Evolutionary conservation across 345 rosid species (phyloP).

Genomic region (Aquilaria malaccensis): DNA sequence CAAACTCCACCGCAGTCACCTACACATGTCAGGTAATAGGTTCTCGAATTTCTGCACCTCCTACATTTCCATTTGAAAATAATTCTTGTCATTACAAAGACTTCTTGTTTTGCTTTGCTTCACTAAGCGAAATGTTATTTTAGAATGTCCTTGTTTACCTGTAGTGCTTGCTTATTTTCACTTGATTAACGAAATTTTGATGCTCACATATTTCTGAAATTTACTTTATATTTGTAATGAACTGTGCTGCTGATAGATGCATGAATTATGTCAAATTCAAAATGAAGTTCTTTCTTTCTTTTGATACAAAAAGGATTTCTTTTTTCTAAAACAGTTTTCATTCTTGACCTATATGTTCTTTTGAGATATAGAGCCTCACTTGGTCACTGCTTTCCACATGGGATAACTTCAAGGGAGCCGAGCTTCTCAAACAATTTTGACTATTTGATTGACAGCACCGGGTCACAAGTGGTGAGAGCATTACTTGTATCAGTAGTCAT

Average conservation of each 20-base stretch:
- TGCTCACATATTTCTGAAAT: no score
- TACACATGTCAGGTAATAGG: constrained; percentile 41
- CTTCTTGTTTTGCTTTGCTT: no score
- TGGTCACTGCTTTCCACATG: constrained; percentile 29
- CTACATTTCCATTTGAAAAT: no score
- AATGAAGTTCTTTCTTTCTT: not conserved
- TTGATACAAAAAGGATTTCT: not conserved
- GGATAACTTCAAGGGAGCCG: constrained; percentile 31
- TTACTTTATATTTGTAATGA: no score
- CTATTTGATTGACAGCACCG: constrained; percentile 28
- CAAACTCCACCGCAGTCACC: constrained; percentile 65
- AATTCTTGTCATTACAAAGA: no score
- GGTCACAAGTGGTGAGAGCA: constrained; percentile 46
- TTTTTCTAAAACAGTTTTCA: not conserved
- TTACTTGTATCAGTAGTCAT: not conserved
- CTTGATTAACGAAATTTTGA: no score
- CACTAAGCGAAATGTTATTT: no score
- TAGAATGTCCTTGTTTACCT: no score
- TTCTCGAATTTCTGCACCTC: not conserved
- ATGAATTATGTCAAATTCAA: not conserved
- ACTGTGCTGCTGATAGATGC: no score
- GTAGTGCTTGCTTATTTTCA: no score
- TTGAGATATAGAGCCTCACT: constrained; percentile 23
- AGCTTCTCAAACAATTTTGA: constrained; percentile 22
- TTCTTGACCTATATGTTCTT: constrained; percentile 1